Base-by-base conservation (phyloP, 78 protist genomes). In the Dictyostelium firmibasis region DNA sequence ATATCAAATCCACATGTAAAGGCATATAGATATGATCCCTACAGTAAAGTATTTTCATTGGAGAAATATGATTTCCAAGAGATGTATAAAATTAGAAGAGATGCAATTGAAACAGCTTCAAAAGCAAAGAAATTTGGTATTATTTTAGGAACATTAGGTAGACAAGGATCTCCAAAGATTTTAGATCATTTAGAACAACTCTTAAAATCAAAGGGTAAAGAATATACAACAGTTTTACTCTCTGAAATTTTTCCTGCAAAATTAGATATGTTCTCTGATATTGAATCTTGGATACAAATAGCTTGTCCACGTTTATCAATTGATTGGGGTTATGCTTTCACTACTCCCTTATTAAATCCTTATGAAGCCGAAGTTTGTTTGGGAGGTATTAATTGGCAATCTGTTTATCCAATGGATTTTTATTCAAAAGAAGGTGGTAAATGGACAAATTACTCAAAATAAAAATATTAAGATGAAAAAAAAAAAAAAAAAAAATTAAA, bases 281-380 rank as follows among this genome's bases (percentile, higher is more conserved):
- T 98, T 4, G 98, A 96, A 18, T 97, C 97, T 82, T 96, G 97
- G 97, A 85, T 98, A 0, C 99, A 99, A 94, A 94, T 99, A 13
- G 99, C 99, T 2, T 99, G 99, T 60, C 99, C 99, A 3, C 93
- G 99, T 35, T 96, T 99, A 81, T 98, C 99, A 27, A 99, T 99
- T 70, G 99, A 99, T 89, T 99, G 99, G 99, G 99, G 99, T 79
- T 94, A 96, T 35, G 98, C 97, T 35, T 99, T 99, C 44, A 81
- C 27, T 27, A 62, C 53, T 50, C 99, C 99, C 0, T 67, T 99
- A 35, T 94, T 99, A 53, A 92, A 95, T 44, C 98, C 99, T 1
- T 99, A 98, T 82, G 99, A 99, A 82, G 93, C 96, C 38, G 92
- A 92, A 35, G 99, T 99, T 25, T 97, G 98, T 36, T 78, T 98